These are phyloP conservation scores for Schizonepeta tenuifolia DNA, from an alignment of 257 asterid species.

Conservation along the genomic window DNA sequence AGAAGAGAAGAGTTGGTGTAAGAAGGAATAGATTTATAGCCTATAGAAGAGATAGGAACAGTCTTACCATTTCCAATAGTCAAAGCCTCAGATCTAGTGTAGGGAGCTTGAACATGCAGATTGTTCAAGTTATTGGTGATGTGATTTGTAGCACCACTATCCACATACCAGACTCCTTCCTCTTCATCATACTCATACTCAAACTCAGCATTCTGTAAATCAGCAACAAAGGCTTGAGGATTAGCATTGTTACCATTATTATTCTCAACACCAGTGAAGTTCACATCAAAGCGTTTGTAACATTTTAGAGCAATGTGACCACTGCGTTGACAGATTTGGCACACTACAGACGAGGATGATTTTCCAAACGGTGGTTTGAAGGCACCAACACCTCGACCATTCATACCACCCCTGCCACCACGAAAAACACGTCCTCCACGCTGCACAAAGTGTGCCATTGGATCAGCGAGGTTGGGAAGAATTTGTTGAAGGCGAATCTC, in stretches of 20 bases:
- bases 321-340: background rate
- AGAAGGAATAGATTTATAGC: too few relatives aligned
- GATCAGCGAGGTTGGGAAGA: accelerated
- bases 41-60: too few relatives aligned
- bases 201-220: too few relatives aligned
- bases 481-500: background rate
- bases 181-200: too few relatives aligned
- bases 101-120: too few relatives aligned
- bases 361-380: too few relatives aligned
- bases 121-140: background rate
- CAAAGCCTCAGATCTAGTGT: too few relatives aligned
- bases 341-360: background rate
- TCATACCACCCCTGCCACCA: background rate
- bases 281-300: background rate
- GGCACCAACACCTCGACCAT: too few relatives aligned
- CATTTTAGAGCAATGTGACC: background rate
- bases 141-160: background rate
- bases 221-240: background rate
- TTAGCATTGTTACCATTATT: background rate
- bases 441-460: accelerated
- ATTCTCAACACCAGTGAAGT: background rate
- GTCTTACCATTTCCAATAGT: too few relatives aligned
- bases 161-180: background rate
- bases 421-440: background rate
- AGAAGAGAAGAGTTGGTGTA: too few relatives aligned